phyloP scores from a whole-genome alignment of 2,329 filamentous ascomycete genomes.

The Polytolypa hystricis region DNA sequence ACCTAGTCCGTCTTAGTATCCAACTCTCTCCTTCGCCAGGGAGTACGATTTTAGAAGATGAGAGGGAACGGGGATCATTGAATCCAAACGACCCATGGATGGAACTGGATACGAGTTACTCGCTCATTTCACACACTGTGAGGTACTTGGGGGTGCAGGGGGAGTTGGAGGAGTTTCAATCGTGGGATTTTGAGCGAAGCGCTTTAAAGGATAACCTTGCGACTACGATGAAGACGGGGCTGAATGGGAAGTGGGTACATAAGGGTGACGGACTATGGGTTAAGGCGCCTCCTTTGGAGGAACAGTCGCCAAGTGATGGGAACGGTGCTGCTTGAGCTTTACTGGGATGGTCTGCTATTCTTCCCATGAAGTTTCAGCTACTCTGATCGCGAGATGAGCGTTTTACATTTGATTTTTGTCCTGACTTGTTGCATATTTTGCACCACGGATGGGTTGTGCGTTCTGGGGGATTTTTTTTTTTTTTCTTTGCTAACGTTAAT shows the following conservation, averaged over 20 bases:
- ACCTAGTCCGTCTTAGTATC: constrained; percentile 43
- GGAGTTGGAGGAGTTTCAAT: constrained; percentile 17
- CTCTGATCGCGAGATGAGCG: no score
- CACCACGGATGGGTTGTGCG: no score
- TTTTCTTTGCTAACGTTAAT: no score
- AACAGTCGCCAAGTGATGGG: no score
- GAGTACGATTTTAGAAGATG: constrained; percentile 29
- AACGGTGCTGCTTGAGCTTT: no score
- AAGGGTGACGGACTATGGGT: constrained; percentile 22
- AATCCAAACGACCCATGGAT: constrained; percentile 40
- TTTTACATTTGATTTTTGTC: no score
- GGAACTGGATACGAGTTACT: constrained; percentile 44
- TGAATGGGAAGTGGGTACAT: constrained; percentile 21
- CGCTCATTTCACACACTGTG: constrained; percentile 32
- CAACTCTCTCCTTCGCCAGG: constrained; percentile 36
- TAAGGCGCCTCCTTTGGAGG: constrained; percentile 1
- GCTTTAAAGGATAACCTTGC: constrained; percentile 20
- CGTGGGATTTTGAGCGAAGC: constrained; percentile 23
- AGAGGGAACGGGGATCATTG: constrained; percentile 25
- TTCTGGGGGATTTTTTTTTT: no score
- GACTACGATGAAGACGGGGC: constrained; percentile 15
- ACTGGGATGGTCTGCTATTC: no score
- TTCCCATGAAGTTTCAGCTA: no score
- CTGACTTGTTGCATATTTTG: no score
- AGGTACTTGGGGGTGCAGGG: constrained; percentile 15